These are phyloP conservation scores for Actinomortierella ambigua DNA, from an alignment of 371 early-diverging fungal species.

Conservation along the genomic window DNA sequence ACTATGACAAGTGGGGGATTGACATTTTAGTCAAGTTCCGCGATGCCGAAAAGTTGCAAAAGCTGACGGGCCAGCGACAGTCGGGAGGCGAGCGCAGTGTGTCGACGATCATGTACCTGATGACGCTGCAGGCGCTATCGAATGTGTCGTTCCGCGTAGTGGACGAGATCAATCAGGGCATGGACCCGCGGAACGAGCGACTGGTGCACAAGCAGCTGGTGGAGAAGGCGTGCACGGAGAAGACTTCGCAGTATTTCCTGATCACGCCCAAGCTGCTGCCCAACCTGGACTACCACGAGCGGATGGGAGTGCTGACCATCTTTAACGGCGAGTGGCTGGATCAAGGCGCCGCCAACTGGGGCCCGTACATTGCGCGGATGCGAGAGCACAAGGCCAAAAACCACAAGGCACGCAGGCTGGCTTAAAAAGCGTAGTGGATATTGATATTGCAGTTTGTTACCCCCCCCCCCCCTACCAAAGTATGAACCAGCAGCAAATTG, in stretches of 20 bases:
- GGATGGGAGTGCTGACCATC: conserved; percentile 93
- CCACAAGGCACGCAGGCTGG: too few species aligned
- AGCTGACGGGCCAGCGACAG: conserved; percentile 91
- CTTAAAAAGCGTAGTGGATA: too few species aligned
- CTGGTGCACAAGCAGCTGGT: conserved; percentile 95
- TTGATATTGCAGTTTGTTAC: too few species aligned
- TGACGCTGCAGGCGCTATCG: conserved; percentile 91
- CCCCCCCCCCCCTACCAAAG: too few species aligned
- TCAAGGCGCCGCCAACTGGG: conserved; percentile 29
- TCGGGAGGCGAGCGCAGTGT: conserved; percentile 98
- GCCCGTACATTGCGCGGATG: conserved; percentile 9
- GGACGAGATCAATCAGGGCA: conserved; percentile 99
- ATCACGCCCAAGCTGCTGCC: conserved; percentile 99
- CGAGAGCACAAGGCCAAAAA: too few species aligned
- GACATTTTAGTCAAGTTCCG: conserved; percentile 94
- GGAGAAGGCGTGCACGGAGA: conserved; percentile 63
- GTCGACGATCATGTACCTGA: conserved; percentile 96
- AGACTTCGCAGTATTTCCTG: conserved; percentile 92
- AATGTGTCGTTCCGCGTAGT: conserved; percentile 98
- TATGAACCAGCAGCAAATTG: too few species aligned
- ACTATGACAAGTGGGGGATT: conserved; percentile 95
- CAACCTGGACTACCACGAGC: conserved; percentile 90
- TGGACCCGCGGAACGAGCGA: conserved; percentile 99
- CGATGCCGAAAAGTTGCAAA: conserved; percentile 85
- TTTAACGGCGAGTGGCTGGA: conserved; percentile 91